Conservation (phyloP, 805 yeast genomes). For the Starmerella potacharoeniae region DNA sequence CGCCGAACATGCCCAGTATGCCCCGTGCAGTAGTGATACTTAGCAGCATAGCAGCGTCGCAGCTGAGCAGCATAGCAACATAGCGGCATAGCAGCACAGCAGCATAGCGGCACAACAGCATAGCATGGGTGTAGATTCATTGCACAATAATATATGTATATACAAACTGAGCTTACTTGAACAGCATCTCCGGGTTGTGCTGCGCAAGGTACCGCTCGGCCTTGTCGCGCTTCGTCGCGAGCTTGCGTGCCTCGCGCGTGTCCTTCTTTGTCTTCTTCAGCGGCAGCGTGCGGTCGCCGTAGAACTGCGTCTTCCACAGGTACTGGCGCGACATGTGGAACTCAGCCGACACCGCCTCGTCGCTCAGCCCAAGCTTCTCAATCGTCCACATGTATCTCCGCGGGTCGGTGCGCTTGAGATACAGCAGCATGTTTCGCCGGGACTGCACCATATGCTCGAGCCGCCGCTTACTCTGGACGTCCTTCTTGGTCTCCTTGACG, state of each 20-base stretch:
- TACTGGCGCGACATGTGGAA: conserved; percentile 37
- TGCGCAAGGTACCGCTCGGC: conserved; percentile 24
- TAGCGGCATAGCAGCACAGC: too few species aligned
- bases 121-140: not conserved
- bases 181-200: conserved; percentile 21
- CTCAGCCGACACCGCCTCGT: conserved; percentile 63
- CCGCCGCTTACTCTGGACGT: conserved; percentile 52
- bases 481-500: conserved; percentile 58
- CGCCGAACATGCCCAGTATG: not conserved
- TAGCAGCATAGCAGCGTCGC: too few species aligned
- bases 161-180: not conserved
- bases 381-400: conserved; percentile 76
- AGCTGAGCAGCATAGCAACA: too few species aligned
- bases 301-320: conserved; percentile 29
- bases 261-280: conserved; percentile 25
- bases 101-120: too few species aligned
- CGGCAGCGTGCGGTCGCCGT: conserved; percentile 31
- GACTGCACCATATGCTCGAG: conserved; percentile 79
- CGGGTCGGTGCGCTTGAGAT: conserved; percentile 70
- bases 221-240: conserved; percentile 20
- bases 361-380: conserved; percentile 77
- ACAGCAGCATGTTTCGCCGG: conserved; percentile 72
- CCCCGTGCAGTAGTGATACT: too few species aligned
- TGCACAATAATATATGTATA: not conserved
- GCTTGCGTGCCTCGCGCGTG: conserved; percentile 20